A percentile compares a stretch with the other conserved stretches of the same genome.
These are phyloP conservation scores for Candida andamanensis DNA, from an alignment of 805 yeast species.

Conservation along the genomic window DNA sequence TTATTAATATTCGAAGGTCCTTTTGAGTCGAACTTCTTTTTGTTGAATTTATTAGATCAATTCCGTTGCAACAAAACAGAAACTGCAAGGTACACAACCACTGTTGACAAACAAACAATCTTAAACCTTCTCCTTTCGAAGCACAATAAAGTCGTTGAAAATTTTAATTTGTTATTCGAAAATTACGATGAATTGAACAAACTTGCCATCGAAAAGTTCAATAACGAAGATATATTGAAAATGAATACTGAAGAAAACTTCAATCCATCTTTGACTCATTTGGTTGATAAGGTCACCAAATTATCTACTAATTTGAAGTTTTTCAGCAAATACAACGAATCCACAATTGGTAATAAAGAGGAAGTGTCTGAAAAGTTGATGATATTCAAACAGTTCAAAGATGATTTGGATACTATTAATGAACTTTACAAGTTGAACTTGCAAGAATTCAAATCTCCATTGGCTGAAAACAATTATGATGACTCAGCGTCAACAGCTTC, in stretches of 20 bases:
- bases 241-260: background rate
- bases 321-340: conserved; percentile 33
- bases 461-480: conserved; percentile 4
- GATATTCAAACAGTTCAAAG: conserved; percentile 32
- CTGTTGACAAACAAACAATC: conserved; percentile 14
- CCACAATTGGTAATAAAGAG: conserved; percentile 21
- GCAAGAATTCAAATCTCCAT: conserved; percentile 20
- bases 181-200: conserved; percentile 17
- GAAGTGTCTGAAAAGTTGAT: conserved; percentile 33
- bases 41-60: conserved; percentile 23
- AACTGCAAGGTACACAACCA: conserved; percentile 6
- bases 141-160: conserved; percentile 19
- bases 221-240: conserved; percentile 8
- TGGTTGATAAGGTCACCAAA: conserved; percentile 27
- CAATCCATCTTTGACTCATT: conserved; percentile 17
- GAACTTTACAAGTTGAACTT: conserved; percentile 27
- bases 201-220: conserved; percentile 2
- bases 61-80: conserved; percentile 5
- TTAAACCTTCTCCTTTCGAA: conserved; percentile 18
- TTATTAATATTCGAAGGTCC: conserved; percentile 31
- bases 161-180: conserved; percentile 20
- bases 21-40: conserved; percentile 25
- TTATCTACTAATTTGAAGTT: conserved; percentile 31
- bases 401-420: conserved; percentile 24
- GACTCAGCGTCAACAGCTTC: conserved; percentile 14